Percentiles rank a stretch among this genome's conserved stretches.
These are phyloP conservation scores for Mucor lusitanicus DNA, from an alignment of 371 early-diverging fungal genomes.

Conservation along the genomic window DNA sequence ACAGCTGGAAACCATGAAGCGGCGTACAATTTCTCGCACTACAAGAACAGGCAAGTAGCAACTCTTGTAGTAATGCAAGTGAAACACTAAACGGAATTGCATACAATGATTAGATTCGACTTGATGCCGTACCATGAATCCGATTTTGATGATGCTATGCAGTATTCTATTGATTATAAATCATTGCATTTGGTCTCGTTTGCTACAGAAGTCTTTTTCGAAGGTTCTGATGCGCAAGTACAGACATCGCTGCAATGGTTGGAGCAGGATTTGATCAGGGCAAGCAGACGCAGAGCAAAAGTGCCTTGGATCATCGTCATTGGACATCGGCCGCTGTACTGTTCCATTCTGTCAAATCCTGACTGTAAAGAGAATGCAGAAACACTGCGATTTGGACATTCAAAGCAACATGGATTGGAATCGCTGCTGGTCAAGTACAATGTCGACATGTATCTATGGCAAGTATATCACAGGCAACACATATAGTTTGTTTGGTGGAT, in stretches of 20 bases:
- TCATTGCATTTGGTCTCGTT: slow-evolving; percentile 20
- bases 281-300: slow-evolving; percentile 3
- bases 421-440: slow-evolving; percentile 11
- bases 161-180: slow-evolving; percentile 22
- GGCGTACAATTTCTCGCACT: slow-evolving; percentile 22
- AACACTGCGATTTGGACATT: slow-evolving; percentile 4
- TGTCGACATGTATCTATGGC: slow-evolving; percentile 15
- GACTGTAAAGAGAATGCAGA: slow-evolving; percentile 16
- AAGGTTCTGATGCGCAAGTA: slow-evolving; percentile 18
- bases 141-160: slow-evolving; percentile 13
- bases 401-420: slow-evolving; percentile 6
- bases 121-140: slow-evolving; percentile 20
- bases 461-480: too few relatives aligned
- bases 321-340: slow-evolving; percentile 30
- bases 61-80: neutral
- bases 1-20: slow-evolving; percentile 21
- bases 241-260: slow-evolving; percentile 27
- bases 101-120: slow-evolving; percentile 3
- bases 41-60: slow-evolving; percentile 10
- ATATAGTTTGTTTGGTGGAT: too few relatives aligned
- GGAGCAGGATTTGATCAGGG: slow-evolving; percentile 24
- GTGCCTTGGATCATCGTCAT: slow-evolving; percentile 31
- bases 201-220: slow-evolving; percentile 15
- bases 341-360: slow-evolving; percentile 16
- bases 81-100: neutral